phyloP scores from a whole-genome alignment of 2,329 filamentous ascomycete genomes.

The Cordyceps cateniannulata region DNA sequence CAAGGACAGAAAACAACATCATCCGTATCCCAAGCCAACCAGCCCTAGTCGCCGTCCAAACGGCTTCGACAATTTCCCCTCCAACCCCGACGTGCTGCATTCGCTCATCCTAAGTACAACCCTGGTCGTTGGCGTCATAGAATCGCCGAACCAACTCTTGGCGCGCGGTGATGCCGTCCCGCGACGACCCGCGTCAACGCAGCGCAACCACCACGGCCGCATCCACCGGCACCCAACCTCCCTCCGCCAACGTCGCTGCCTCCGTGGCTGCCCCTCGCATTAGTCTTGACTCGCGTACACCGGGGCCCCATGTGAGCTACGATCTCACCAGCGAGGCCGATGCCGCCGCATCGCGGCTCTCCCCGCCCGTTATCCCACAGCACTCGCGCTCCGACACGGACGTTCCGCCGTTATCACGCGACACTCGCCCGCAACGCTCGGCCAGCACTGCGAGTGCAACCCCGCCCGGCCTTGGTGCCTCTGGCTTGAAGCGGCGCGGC shows the following conservation, averaged over 20 bases:
- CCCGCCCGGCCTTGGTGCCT: not conserved
- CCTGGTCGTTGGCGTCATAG: not conserved
- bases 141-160: not conserved
- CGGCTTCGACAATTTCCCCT: not conserved
- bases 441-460: not conserved
- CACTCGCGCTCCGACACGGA: constrained; percentile 3
- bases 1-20: not conserved
- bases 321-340: not conserved
- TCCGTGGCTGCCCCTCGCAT: not conserved
- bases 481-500: constrained; percentile 30
- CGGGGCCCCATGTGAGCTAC: constrained; percentile 7
- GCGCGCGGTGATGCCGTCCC: not conserved
- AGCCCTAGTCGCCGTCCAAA: not conserved
- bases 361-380: not conserved
- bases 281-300: not conserved
- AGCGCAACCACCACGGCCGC: constrained; percentile 1
- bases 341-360: not conserved
- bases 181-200: not conserved
- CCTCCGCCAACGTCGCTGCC: not conserved
- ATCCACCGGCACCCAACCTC: not conserved
- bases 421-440: not conserved
- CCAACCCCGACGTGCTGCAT: not conserved
- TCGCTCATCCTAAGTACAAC: no score
- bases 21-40: not conserved
- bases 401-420: not conserved